phyloP scores from a whole-genome alignment of 2,329 filamentous ascomycete species.

The Pyrenochaeta sp. region DNA sequence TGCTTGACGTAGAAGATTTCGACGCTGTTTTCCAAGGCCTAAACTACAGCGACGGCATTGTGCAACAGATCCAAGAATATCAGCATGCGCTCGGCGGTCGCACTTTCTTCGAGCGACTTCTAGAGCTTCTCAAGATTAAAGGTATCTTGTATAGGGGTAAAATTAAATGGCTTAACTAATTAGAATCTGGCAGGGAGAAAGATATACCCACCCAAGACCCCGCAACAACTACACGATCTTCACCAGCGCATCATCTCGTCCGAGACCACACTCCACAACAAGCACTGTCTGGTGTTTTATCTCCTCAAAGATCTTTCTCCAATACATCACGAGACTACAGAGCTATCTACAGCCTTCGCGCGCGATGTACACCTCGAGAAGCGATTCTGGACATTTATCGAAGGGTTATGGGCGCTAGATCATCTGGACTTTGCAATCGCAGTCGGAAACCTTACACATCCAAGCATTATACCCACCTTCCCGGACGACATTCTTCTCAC shows the following conservation, averaged over 20 bases:
- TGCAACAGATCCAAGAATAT: constrained; percentile 69
- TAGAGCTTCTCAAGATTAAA: constrained; percentile 75
- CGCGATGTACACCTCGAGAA: constrained; percentile 71
- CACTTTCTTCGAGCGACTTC: constrained; percentile 81
- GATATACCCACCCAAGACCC: constrained; percentile 77
- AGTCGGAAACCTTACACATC: constrained; percentile 79
- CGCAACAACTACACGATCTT: constrained; percentile 72
- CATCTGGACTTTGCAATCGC: constrained; percentile 71
- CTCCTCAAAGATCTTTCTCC: constrained; percentile 77
- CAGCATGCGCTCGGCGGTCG: constrained; percentile 73
- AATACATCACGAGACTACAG: constrained; percentile 55
- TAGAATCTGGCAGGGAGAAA: constrained; percentile 59
- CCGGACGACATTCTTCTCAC: constrained; percentile 80
- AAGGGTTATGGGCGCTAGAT: constrained; percentile 84
- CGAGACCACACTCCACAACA: constrained; percentile 74
- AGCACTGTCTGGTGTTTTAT: constrained; percentile 85
- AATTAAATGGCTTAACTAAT: constrained; percentile 3
- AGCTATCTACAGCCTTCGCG: constrained; percentile 67
- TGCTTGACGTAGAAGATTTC: constrained; percentile 73
- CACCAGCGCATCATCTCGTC: constrained; percentile 74
- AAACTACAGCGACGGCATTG: constrained; percentile 35
- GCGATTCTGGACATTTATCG: constrained; percentile 82
- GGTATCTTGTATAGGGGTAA: constrained; percentile 56
- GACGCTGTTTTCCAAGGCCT: constrained; percentile 68
- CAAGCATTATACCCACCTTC: constrained; percentile 81